These are phyloP conservation scores for Talaromyces sp. DNA, from an alignment of 2,329 filamentous ascomycete species.

Conservation along the genomic window DNA sequence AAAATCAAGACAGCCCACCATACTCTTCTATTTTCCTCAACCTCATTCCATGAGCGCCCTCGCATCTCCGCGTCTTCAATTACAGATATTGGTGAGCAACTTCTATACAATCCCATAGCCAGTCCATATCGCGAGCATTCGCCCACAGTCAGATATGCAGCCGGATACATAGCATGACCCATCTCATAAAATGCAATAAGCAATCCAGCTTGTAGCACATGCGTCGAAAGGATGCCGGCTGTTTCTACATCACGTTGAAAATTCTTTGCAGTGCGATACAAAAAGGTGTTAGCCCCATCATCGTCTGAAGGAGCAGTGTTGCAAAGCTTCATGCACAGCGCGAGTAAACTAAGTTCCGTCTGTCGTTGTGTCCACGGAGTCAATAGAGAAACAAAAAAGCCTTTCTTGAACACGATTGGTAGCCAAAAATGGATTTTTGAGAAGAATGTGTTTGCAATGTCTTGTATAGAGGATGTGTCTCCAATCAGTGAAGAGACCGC, in stretches of 20 bases:
- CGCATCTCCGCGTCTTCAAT: background rate
- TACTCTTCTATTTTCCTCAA: background rate
- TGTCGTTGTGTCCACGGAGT: background rate
- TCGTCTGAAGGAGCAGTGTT: background rate
- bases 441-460: background rate
- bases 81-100: background rate
- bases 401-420: background rate
- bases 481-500: background rate
- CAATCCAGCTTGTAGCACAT: background rate
- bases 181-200: constrained; percentile 6
- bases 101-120: background rate
- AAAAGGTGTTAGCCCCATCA: background rate
- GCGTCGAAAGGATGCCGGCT: background rate
- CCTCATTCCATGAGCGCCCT: background rate
- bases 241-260: background rate
- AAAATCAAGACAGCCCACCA: background rate
- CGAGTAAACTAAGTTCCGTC: background rate
- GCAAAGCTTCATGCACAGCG: background rate
- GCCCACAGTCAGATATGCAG: background rate
- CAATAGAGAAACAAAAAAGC: background rate
- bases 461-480: background rate
- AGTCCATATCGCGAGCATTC: background rate
- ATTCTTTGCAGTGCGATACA: background rate
- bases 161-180: constrained; percentile 6
- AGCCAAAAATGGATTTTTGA: background rate